Percentiles rank a stretch among this genome's conserved stretches.
Evolutionary conservation across 495 filamentous ascomycete species (phyloP).

Genomic region (Penicillium mononematosum): DNA sequence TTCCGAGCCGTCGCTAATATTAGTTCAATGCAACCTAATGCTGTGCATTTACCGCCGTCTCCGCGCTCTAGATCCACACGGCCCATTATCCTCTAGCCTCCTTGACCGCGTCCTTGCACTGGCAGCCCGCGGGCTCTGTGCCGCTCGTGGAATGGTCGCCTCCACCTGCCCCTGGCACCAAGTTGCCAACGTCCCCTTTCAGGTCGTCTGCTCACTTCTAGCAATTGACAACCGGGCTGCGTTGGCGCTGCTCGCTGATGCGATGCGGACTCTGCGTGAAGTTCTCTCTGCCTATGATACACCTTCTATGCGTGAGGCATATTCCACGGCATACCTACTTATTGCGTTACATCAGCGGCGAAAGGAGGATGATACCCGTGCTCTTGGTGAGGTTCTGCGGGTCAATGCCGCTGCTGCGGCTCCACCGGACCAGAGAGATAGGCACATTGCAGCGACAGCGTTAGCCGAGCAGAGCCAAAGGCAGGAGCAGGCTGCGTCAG

Average conservation of each 20-base stretch:
- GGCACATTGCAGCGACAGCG: not conserved
- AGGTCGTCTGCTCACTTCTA: slow-evolving; percentile 52
- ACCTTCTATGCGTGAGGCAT: slow-evolving; percentile 49
- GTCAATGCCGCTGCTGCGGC: slow-evolving; percentile 32
- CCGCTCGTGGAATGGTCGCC: slow-evolving; percentile 40
- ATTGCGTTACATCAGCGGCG: slow-evolving; percentile 45
- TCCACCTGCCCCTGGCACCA: slow-evolving; percentile 52
- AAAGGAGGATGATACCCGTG: slow-evolving; percentile 44
- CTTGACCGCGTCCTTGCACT: slow-evolving; percentile 40
- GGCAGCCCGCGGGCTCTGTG: slow-evolving; percentile 34
- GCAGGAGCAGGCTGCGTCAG: slow-evolving; percentile 10
- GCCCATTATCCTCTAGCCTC: slow-evolving; percentile 29
- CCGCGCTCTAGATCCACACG: slow-evolving; percentile 42
- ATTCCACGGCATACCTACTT: slow-evolving; percentile 52
- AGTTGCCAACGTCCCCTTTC: slow-evolving; percentile 54
- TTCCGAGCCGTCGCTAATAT: slow-evolving; percentile 37
- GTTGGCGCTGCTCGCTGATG: slow-evolving; percentile 45
- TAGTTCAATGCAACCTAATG: slow-evolving; percentile 52
- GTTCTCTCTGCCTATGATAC: slow-evolving; percentile 48
- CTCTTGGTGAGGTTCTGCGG: slow-evolving; percentile 36
- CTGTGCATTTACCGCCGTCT: slow-evolving; percentile 54
- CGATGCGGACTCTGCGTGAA: slow-evolving; percentile 50
- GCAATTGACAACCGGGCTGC: slow-evolving; percentile 51
- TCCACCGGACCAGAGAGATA: slow-evolving; percentile 3
- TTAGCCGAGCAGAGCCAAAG: not conserved